These are phyloP conservation scores for Thalassiosira livingstoniorum DNA, from an alignment of 352 stramenopile species.

Conservation along the genomic window DNA sequence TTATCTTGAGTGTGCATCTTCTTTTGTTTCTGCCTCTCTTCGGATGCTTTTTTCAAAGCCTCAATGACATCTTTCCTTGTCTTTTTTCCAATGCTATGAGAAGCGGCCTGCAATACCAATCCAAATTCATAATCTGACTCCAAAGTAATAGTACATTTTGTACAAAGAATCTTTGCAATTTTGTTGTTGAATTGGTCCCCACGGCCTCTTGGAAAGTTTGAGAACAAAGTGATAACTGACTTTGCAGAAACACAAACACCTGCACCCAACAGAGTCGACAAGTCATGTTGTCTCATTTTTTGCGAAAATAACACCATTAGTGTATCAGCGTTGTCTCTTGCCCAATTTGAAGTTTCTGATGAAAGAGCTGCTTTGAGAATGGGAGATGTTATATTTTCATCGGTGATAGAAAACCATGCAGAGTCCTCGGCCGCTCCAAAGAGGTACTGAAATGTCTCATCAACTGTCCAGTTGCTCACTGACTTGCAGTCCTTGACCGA, in stretches of 20 bases:
- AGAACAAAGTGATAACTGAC: conserved; percentile 28
- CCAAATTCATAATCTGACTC: conserved; percentile 36
- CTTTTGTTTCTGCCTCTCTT: conserved; percentile 17
- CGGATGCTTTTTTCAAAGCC: conserved; percentile 31
- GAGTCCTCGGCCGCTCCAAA: neutral
- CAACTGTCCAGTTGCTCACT: no score
- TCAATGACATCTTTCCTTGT: conserved; percentile 38
- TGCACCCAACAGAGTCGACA: conserved; percentile 18
- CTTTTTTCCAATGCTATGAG: conserved; percentile 31
- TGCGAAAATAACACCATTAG: conserved; percentile 12
- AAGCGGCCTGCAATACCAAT: conserved; percentile 18
- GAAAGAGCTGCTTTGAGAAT: conserved; percentile 9
- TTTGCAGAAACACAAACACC: conserved; percentile 17
- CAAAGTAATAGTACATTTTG: conserved; percentile 40
- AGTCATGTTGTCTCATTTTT: conserved; percentile 1
- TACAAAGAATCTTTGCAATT: conserved; percentile 23
- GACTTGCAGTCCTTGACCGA: neutral
- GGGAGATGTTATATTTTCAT: neutral
- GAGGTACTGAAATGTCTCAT: neutral
- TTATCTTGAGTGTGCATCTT: conserved; percentile 11
- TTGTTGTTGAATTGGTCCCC: conserved; percentile 46
- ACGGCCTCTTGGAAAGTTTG: conserved; percentile 12
- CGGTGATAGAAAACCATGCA: neutral
- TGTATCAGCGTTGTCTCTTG: conserved; percentile 1
- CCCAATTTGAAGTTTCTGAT: conserved; percentile 10